Evolutionary conservation across 306 rosid genomes (phyloP).

Genomic region (Quercus wislizeni): DNA sequence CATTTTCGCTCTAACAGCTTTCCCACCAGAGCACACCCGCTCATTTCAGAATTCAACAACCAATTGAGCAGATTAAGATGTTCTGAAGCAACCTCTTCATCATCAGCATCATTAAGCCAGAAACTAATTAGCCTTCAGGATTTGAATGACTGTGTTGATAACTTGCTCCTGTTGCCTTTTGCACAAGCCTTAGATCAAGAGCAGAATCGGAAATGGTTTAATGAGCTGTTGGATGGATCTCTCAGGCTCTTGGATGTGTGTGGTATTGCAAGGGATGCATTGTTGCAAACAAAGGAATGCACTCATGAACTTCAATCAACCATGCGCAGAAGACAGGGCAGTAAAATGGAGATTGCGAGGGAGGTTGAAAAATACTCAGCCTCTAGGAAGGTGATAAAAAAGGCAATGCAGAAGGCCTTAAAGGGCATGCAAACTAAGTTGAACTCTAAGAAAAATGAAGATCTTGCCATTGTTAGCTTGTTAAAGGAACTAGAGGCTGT

Average conservation of each 20-base stretch:
- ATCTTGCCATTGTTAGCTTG: conserved; percentile 10
- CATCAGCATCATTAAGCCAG: conserved; percentile 13
- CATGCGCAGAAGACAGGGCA: conserved; percentile 4
- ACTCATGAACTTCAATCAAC: conserved; percentile 17
- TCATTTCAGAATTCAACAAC: conserved; percentile 31
- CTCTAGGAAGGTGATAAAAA: conserved; percentile 32
- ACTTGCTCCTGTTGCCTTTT: conserved; percentile 10
- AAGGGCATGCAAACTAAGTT: conserved; percentile 9
- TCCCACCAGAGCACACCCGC: conserved; percentile 35
- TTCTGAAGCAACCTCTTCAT: conserved; percentile 15
- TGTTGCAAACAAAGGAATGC: conserved; percentile 21
- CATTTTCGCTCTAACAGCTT: conserved; percentile 44
- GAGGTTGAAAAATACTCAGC: conserved; percentile 25
- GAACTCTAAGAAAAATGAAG: conserved; percentile 4
- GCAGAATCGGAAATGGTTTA: neutral
- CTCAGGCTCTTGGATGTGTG: conserved; percentile 22
- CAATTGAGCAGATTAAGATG: conserved; percentile 19
- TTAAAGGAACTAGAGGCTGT: conserved; percentile 24
- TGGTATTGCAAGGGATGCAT: conserved; percentile 20
- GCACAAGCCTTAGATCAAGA: neutral
- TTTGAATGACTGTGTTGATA: conserved; percentile 8
- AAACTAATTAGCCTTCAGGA: conserved; percentile 16
- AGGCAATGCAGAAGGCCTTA: conserved; percentile 27
- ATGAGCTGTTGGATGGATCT: conserved; percentile 18
- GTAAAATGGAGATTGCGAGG: neutral